Evolutionary conservation across 108 stramenopile genomes (phyloP).

Genomic region (Skeletonema grethae): DNA sequence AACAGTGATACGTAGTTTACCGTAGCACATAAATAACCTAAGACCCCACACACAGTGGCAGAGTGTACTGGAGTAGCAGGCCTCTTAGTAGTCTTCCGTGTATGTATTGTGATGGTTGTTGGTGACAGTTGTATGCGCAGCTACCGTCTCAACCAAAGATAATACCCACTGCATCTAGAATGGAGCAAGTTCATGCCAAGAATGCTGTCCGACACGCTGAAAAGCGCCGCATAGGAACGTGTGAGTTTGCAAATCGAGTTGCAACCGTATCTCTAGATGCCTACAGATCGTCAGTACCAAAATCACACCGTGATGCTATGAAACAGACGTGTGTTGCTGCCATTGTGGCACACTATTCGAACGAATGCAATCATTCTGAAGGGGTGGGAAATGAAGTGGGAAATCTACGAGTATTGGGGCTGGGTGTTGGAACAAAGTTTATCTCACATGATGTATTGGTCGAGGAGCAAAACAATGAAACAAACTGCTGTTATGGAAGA

Average conservation of each 20-base stretch:
- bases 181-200: conserved; percentile 16
- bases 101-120: too few relatives aligned
- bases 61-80: too few relatives aligned
- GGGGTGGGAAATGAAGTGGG: conserved; percentile 2
- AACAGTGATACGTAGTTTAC: too few relatives aligned
- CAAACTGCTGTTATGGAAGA: conserved; percentile 49
- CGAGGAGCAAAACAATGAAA: conserved; percentile 28
- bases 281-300: conserved; percentile 53
- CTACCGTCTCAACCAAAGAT: too few relatives aligned
- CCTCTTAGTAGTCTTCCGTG: too few relatives aligned
- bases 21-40: too few relatives aligned
- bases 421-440: conserved; percentile 90
- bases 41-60: too few relatives aligned
- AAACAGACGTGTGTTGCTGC: conserved; percentile 77
- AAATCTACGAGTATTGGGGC: conserved; percentile 56
- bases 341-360: conserved; percentile 63
- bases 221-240: conserved; percentile 75
- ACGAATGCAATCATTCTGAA: not conserved
- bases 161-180: not conserved
- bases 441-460: conserved; percentile 51
- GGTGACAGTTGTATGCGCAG: too few relatives aligned
- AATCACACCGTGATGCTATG: conserved; percentile 46
- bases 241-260: conserved; percentile 81
- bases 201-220: conserved; percentile 75
- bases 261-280: conserved; percentile 64